Evolutionary conservation across 202 grass and related monocot genomes (phyloP).

Genomic region (Carex arenaria): DNA sequence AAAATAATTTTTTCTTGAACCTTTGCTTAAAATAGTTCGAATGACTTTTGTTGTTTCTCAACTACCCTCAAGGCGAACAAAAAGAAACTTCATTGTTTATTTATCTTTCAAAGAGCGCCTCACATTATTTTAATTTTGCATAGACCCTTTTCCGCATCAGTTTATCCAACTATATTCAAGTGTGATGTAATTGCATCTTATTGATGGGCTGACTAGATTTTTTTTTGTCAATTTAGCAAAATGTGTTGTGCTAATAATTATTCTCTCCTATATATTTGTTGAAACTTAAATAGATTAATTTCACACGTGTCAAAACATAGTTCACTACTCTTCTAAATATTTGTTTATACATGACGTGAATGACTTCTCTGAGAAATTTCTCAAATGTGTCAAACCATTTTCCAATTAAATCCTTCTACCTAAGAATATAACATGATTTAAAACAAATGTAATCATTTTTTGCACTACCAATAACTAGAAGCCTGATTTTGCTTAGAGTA

Average conservation of each 20-base stretch:
- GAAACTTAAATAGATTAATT: background rate
- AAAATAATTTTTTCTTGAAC: too few relatives aligned
- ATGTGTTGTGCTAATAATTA: too few relatives aligned
- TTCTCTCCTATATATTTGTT: too few relatives aligned
- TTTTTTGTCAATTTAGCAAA: too few relatives aligned
- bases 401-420: background rate
- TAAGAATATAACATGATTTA: background rate
- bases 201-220: too few relatives aligned
- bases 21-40: background rate
- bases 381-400: background rate
- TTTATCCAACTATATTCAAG: constrained; percentile 5
- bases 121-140: background rate
- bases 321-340: too few relatives aligned
- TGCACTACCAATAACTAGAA: too few relatives aligned
- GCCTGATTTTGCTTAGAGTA: too few relatives aligned
- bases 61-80: background rate
- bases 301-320: background rate
- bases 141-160: background rate
- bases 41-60: constrained; percentile 13
- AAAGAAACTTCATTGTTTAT: background rate
- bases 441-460: background rate
- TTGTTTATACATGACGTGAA: background rate
- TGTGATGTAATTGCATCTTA: background rate
- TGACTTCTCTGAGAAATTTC: background rate
- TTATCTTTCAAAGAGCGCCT: background rate